A percentile compares a stretch with the other conserved stretches of the same genome.
Evolutionary conservation across 257 asterid species (phyloP).

Genomic region (Linderniella brevidens): DNA sequence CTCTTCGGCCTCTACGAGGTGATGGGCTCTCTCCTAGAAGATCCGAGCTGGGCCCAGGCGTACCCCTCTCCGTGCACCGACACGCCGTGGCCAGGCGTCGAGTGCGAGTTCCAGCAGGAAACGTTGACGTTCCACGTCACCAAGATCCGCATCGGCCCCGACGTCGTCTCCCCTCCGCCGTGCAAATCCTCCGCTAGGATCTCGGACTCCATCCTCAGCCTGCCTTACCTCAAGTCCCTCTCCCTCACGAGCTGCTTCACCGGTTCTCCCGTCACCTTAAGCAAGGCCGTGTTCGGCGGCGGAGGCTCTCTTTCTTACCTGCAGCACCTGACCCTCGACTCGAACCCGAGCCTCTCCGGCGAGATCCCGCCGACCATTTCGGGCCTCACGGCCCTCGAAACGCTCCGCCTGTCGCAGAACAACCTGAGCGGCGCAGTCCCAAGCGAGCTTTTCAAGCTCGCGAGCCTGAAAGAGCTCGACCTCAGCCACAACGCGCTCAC

Average conservation of each 20-base stretch:
- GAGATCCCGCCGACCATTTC: slow-evolving; percentile 24
- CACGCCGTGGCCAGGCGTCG: slow-evolving; percentile 64
- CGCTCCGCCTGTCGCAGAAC: slow-evolving; percentile 29
- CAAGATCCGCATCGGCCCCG: slow-evolving; percentile 38
- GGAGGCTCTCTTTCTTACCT: slow-evolving; percentile 16
- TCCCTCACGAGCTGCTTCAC: slow-evolving; percentile 45
- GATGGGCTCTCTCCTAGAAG: slow-evolving; percentile 50
- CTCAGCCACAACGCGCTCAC: slow-evolving; percentile 29
- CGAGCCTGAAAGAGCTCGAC: slow-evolving; percentile 31
- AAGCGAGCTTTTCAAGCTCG: slow-evolving; percentile 16
- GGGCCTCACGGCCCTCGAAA: slow-evolving; percentile 12
- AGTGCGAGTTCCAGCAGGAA: slow-evolving; percentile 41
- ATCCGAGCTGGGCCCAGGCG: slow-evolving; percentile 36
- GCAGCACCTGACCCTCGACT: slow-evolving; percentile 26
- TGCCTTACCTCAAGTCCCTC: slow-evolving; percentile 43
- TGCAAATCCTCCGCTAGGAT: slow-evolving; percentile 31
- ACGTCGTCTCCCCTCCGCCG: slow-evolving; percentile 29
- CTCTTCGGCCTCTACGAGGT: slow-evolving; percentile 42
- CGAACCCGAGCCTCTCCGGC: slow-evolving; percentile 39
- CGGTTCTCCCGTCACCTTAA: slow-evolving; percentile 11
- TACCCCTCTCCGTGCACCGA: slow-evolving; percentile 48
- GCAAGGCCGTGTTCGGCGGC: slow-evolving; percentile 9
- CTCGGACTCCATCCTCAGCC: slow-evolving; percentile 19
- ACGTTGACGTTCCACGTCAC: slow-evolving; percentile 37
- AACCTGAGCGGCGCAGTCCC: slow-evolving; percentile 39